These are phyloP conservation scores for Auricularia auricula-judae DNA, from an alignment of 768 basidiomycete species.

Conservation along the genomic window DNA sequence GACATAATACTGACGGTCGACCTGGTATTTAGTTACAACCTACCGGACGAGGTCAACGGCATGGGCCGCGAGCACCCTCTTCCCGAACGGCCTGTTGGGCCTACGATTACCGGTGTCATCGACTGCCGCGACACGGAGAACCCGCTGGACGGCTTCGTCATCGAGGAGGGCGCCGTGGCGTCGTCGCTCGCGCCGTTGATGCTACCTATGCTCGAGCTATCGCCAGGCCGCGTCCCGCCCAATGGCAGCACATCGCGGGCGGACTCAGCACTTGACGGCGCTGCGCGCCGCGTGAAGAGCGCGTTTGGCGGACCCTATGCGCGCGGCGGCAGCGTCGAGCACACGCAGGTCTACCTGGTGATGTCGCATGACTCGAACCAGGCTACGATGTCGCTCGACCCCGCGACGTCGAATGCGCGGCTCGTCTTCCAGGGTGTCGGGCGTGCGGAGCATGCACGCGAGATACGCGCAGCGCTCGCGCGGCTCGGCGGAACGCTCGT, in stretches of 20 bases:
- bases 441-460: not conserved
- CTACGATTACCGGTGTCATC: constrained; percentile 3
- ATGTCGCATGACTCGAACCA: constrained; percentile 4
- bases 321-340: not conserved
- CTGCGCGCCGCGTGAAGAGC: not conserved
- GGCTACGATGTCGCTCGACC: not conserved
- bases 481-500: constrained; percentile 1
- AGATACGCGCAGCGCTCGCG: constrained; percentile 3
- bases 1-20: not conserved
- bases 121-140: constrained; percentile 3
- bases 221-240: not conserved
- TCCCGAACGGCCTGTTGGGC: not conserved
- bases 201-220: not conserved
- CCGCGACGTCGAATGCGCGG: not conserved
- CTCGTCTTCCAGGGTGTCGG: constrained; percentile 1
- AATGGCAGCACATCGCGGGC: not conserved
- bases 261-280: not conserved
- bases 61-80: not conserved
- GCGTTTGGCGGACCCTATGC: not conserved
- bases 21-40: not conserved
- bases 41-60: not conserved
- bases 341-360: constrained; percentile 3
- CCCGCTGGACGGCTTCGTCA: constrained; percentile 4
- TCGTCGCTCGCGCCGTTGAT: not conserved
- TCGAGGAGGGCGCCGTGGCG: constrained; percentile 4